Base-by-base conservation (phyloP, 2,329 filamentous ascomycete species). In the Volutella citrinella region DNA sequence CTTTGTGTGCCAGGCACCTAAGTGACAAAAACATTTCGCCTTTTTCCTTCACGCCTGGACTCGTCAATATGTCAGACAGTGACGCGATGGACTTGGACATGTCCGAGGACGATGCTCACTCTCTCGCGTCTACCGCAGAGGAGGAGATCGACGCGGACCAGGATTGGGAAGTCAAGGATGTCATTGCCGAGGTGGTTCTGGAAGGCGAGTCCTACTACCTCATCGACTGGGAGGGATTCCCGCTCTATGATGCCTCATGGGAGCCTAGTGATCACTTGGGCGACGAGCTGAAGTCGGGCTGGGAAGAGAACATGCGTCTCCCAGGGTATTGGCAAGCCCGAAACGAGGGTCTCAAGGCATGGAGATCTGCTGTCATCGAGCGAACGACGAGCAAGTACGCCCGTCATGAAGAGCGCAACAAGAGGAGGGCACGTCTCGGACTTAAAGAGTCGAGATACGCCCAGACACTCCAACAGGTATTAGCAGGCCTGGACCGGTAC, bases 131-230 rank as follows among this genome's bases (percentile, higher is more conserved):
- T 9, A 61, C 63, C 4, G 40, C 57, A 10, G 52, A 53, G 11
- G 53, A 57, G 14, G 46, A 50, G 7, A 32, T 45, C 22, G 64
- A 68, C 5, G 54, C 61, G 9, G 60, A 68, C 12, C 56, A 65
- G 6, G 69, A 72, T 40, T 80, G 71, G 53, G 52, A 60, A 6
- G 68, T 81, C 6, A 69, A 74, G 24, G 56, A 59, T 10, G 69
- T 83, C 24, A 58, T 80, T 6, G 68, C 69, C 0, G 68, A 78
- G 41, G 61, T 57, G 7, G 33, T 46, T 5, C 37, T 59, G 4
- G 38, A 50, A 4, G 56, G 52, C 4, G 29, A 40, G 15, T 34
- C 35, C 4, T 45, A 42, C 27, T 69, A 59, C 37, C 53, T 69
- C 5, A 51, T 67, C 10, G 43, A 59, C 34, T 69, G 65, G 65